Evolutionary conservation across 768 basidiomycete genomes (phyloP).

Genomic region (Auricularia auricula-judae): DNA sequence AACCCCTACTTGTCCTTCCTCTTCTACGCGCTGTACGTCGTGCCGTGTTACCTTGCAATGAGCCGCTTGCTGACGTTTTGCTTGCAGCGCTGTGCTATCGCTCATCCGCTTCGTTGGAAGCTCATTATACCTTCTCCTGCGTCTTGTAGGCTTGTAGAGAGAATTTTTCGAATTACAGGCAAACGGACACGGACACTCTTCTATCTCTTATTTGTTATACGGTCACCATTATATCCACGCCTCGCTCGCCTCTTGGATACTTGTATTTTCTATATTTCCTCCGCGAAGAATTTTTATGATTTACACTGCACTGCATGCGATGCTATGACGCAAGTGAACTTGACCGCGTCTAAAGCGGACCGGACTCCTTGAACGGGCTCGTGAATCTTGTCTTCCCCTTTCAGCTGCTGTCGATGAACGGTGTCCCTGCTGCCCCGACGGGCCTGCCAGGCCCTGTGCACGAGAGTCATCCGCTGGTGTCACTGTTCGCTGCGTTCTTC

Average conservation of each 20-base stretch:
- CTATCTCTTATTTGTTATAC: neutral
- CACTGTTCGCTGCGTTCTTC: conserved; percentile 69
- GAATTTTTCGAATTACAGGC: neutral
- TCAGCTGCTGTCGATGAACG: neutral
- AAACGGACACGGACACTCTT: neutral
- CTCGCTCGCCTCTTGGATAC: neutral
- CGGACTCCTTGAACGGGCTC: too few species aligned
- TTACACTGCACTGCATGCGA: too few species aligned
- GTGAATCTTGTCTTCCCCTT: neutral
- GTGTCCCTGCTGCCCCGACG: neutral
- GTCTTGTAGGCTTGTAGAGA: conserved; percentile 48
- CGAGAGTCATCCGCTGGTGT: conserved; percentile 60
- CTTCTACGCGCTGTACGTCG: conserved; percentile 49
- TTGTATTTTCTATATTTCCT: neutral
- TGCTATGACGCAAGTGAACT: too few species aligned
- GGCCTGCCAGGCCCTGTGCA: conserved; percentile 1
- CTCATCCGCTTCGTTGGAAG: conserved; percentile 75
- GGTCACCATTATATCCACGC: neutral
- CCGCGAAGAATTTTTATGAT: neutral
- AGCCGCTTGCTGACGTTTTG: conserved; percentile 1
- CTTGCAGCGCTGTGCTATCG: conserved; percentile 59
- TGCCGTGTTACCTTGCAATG: neutral
- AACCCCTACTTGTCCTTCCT: conserved; percentile 86
- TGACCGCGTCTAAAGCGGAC: too few species aligned
- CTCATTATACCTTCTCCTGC: conserved; percentile 64